Conservation (phyloP, 148 eudicot species). For the Amaranthus cruentus region DNA sequence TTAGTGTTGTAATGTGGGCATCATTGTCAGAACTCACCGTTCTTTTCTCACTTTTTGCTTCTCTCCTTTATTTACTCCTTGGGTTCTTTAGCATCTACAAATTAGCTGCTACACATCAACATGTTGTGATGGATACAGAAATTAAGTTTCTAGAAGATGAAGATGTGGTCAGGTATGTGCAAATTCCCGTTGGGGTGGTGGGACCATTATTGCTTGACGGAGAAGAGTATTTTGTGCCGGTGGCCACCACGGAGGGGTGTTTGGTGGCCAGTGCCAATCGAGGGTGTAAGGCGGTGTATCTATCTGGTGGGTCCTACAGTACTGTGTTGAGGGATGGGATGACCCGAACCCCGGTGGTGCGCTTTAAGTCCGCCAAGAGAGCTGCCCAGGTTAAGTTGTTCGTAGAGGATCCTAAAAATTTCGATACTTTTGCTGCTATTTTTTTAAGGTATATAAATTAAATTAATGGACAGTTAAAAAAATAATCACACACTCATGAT, state of each 20-base stretch:
- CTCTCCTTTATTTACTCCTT: constrained; percentile 52
- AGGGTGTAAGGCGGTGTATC: constrained; percentile 61
- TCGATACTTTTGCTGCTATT: constrained; percentile 35
- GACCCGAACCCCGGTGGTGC: constrained; percentile 64
- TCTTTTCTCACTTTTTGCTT: constrained; percentile 49
- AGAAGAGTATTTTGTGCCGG: constrained; percentile 47
- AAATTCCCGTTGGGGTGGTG: constrained; percentile 64
- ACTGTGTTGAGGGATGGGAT: constrained; percentile 53
- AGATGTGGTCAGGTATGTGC: constrained; percentile 46
- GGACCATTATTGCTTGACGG: constrained; percentile 61
- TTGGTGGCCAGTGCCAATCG: constrained; percentile 67
- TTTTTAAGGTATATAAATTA: constrained; percentile 39
- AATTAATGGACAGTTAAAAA: too few relatives aligned
- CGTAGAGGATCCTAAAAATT: constrained; percentile 52
- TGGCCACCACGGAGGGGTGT: constrained; percentile 82
- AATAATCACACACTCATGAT: too few relatives aligned
- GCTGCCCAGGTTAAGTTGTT: constrained; percentile 59
- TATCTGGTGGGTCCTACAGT: constrained; percentile 54
- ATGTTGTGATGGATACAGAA: neutral
- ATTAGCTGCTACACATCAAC: constrained; percentile 6
- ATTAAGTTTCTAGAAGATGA: too few relatives aligned
- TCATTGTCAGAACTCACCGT: constrained; percentile 67
- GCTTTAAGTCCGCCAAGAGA: constrained; percentile 49
- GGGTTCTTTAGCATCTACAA: constrained; percentile 68
- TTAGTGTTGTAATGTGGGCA: too few relatives aligned